Conservation (phyloP, 768 basidiomycete genomes). For the Naganishia onofrii region DNA sequence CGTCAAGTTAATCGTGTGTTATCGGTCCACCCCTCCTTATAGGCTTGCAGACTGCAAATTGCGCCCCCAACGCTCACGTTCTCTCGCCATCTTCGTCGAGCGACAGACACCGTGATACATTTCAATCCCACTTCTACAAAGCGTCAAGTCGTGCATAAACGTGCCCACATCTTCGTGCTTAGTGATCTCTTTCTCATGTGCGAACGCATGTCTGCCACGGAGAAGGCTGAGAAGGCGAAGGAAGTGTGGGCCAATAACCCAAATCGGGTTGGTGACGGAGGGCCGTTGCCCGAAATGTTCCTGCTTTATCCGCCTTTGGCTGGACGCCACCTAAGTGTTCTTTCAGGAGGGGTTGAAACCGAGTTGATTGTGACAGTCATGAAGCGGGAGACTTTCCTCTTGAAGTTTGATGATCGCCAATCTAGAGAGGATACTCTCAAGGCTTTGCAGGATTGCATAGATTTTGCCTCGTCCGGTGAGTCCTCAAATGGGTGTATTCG, state of each 20-base stretch:
- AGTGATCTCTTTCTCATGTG: constrained; percentile 90
- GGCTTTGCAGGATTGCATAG: constrained; percentile 79
- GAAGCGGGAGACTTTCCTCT: constrained; percentile 75
- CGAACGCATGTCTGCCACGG: constrained; percentile 72
- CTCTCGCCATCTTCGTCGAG: constrained; percentile 70
- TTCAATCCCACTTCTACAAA: constrained; percentile 71
- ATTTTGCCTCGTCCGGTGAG: constrained; percentile 72
- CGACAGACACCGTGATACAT: constrained; percentile 68
- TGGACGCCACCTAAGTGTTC: constrained; percentile 80
- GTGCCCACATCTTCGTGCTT: constrained; percentile 81
- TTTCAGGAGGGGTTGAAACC: constrained; percentile 59
- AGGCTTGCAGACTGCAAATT: constrained; percentile 91
- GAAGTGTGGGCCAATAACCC: constrained; percentile 49
- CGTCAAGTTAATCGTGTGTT: constrained; percentile 21
- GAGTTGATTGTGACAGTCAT: constrained; percentile 75
- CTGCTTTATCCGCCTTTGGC: constrained; percentile 91
- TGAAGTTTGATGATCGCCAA: constrained; percentile 63
- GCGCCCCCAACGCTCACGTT: constrained; percentile 73
- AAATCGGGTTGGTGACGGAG: constrained; percentile 56
- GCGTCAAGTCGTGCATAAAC: constrained; percentile 69
- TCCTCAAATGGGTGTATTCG: constrained; percentile 25
- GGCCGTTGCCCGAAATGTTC: constrained; percentile 72
- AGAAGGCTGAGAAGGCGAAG: constrained; percentile 54
- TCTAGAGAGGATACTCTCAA: constrained; percentile 64
- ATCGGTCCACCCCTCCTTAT: constrained; percentile 17